Percentiles rank a stretch among this genome's conserved stretches.
Evolutionary conservation across 2,329 filamentous ascomycete genomes (phyloP).

Genomic region (Elsinoe perseae): DNA sequence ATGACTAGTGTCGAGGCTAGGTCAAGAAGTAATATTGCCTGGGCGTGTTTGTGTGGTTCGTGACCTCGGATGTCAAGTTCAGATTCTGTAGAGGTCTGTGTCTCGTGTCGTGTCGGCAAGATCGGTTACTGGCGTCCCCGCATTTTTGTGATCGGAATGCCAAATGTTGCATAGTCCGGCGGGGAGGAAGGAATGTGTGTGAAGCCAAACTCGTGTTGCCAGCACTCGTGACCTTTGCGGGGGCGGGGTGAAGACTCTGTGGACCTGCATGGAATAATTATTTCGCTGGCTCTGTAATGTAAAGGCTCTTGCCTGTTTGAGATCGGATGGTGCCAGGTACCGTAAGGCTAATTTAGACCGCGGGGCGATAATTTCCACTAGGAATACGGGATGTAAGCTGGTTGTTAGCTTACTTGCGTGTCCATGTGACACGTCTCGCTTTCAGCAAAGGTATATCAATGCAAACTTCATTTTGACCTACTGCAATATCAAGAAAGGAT

Average conservation of each 20-base stretch:
- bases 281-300: background rate
- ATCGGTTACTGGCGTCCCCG: background rate
- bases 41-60: background rate
- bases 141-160: background rate
- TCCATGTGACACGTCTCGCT: background rate
- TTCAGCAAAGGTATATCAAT: background rate
- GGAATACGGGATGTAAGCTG: background rate
- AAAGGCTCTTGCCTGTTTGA: constrained; percentile 3
- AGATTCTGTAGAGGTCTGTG: background rate
- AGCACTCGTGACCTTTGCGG: background rate
- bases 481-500: background rate
- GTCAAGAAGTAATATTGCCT: background rate
- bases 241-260: background rate
- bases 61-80: background rate
- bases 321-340: background rate
- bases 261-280: background rate
- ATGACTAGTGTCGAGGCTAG: background rate
- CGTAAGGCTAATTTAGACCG: background rate
- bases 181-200: background rate
- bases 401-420: background rate
- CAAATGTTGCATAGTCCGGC: background rate
- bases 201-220: background rate
- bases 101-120: background rate
- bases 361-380: background rate
- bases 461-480: background rate